Evolutionary conservation across 345 rosid genomes (phyloP).

Genomic region (Pistacia vera): DNA sequence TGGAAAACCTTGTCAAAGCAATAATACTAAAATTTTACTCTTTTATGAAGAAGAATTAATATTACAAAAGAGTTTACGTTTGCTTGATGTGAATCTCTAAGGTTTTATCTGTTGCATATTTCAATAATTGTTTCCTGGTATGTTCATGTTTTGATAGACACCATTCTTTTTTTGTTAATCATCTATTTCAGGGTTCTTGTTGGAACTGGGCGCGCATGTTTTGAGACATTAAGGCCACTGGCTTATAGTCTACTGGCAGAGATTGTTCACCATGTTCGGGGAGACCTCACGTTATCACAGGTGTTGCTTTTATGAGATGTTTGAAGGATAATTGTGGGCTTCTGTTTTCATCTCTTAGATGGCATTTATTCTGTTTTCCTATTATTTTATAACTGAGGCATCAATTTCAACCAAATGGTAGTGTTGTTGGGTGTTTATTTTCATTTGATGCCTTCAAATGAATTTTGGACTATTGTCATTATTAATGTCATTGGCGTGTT

Average conservation of each 20-base stretch:
- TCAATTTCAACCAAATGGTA: neutral
- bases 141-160: neutral
- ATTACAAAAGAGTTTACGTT: neutral
- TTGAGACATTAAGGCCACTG: constrained; percentile 94
- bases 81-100: neutral
- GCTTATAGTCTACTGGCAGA: constrained; percentile 98
- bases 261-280: constrained; percentile 98
- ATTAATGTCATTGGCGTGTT: neutral
- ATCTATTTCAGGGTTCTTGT: constrained; percentile 76
- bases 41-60: neutral
- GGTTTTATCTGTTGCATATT: neutral
- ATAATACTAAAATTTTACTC: neutral
- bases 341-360: constrained; percentile 5
- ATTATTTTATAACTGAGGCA: neutral
- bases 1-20: neutral
- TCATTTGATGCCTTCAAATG: neutral
- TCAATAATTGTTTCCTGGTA: neutral
- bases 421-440: constrained; percentile 3
- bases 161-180: constrained; percentile 1
- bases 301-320: constrained; percentile 34
- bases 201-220: constrained; percentile 98
- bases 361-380: neutral
- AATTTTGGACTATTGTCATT: neutral
- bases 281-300: constrained; percentile 86
- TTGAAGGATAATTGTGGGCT: neutral